phyloP scores from a whole-genome alignment of 73 alveolate genomes.

The Tetrahymena elliotti region DNA sequence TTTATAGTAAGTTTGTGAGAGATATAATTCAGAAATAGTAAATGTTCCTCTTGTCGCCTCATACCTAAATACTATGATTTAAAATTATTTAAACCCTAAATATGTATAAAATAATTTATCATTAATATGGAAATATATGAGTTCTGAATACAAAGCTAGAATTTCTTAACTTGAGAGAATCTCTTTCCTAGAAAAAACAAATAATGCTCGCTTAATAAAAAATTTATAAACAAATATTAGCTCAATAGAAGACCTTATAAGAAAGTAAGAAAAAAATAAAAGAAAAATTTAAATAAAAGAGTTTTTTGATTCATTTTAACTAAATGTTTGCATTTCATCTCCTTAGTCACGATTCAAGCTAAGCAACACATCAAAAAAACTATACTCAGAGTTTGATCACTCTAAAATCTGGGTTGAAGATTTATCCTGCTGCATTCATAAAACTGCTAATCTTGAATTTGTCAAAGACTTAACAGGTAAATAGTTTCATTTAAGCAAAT shows the following conservation, averaged over 20 bases:
- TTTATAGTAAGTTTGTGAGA: background rate
- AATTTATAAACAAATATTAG: background rate
- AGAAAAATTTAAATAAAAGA: background rate
- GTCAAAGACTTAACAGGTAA: conserved; percentile 9
- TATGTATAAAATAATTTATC: background rate
- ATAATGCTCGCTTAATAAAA: background rate
- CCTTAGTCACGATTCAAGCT: background rate
- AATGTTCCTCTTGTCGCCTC: background rate
- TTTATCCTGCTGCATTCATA: conserved; percentile 14
- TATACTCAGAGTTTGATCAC: background rate
- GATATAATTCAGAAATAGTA: background rate
- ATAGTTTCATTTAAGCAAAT: background rate
- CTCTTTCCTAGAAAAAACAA: background rate
- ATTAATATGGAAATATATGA: background rate
- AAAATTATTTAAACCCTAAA: background rate
- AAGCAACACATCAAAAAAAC: background rate
- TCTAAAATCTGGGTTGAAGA: conserved; percentile 24
- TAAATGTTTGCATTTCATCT: background rate
- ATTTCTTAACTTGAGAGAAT: background rate
- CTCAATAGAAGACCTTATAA: background rate
- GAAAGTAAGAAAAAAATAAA: background rate
- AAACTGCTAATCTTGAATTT: conserved; percentile 37
- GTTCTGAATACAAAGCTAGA: background rate
- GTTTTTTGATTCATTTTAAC: background rate
- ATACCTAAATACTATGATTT: background rate